Percentiles rank a stretch among this genome's conserved stretches.
Conservation (phyloP, 140 eudicot species). For the Senecio squalidus region DNA sequence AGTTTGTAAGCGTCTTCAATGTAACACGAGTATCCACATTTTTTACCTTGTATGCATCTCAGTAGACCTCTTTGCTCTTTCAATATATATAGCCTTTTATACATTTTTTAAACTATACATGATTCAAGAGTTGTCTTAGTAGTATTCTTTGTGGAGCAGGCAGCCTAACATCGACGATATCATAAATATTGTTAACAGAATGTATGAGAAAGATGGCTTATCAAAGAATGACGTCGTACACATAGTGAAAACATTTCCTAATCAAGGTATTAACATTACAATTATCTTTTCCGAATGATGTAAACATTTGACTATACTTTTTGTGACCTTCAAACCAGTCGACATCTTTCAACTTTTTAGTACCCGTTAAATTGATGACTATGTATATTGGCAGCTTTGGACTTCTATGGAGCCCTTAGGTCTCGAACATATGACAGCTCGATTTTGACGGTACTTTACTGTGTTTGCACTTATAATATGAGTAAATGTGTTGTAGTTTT, state of each 20-base stretch:
- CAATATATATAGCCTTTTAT: conserved; percentile 3
- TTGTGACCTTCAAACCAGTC: no score
- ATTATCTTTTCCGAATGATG: conserved; percentile 8
- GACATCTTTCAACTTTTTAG: no score
- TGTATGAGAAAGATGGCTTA: conserved; percentile 95
- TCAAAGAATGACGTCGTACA: conserved; percentile 65
- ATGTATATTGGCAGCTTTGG: conserved; percentile 68
- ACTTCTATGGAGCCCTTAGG: conserved; percentile 94
- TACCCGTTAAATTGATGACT: not conserved
- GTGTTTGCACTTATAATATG: not conserved
- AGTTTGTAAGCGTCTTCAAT: not conserved
- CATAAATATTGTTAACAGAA: conserved; percentile 80
- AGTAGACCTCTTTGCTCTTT: not conserved
- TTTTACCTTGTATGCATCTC: conserved; percentile 1
- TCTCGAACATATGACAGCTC: conserved; percentile 89
- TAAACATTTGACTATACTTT: not conserved
- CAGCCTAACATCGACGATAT: conserved; percentile 90
- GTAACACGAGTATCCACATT: not conserved
- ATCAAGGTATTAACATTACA: conserved; percentile 56
- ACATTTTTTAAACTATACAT: not conserved
- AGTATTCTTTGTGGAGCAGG: conserved; percentile 54
- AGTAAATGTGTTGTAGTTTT: not conserved
- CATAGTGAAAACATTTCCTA: conserved; percentile 79
- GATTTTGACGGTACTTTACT: conserved; percentile 51
- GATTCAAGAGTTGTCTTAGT: conserved; percentile 20